Percentiles rank a stretch among this genome's conserved stretches.
phyloP scores from a whole-genome alignment of 805 yeast species.

The Maudiozyma turicensis region DNA sequence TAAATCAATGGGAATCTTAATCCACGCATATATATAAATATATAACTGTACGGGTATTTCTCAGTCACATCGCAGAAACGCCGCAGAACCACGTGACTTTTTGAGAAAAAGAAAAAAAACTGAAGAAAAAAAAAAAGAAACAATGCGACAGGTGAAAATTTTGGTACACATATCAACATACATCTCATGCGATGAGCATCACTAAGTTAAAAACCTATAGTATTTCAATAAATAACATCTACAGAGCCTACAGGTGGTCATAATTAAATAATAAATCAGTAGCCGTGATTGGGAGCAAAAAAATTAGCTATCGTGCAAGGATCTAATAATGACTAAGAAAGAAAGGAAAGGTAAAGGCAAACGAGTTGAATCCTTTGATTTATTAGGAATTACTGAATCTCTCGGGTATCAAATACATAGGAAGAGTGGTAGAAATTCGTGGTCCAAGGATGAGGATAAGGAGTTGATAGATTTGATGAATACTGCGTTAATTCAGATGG shows the following conservation, averaged over 20 bases:
- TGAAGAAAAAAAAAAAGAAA: not conserved
- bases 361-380: conserved; percentile 28
- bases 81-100: too few relatives aligned
- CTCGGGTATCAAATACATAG: conserved; percentile 68
- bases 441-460: conserved; percentile 72
- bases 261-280: not conserved
- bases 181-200: not conserved
- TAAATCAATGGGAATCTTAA: too few relatives aligned
- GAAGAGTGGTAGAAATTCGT: conserved; percentile 50
- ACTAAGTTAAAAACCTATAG: not conserved
- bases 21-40: too few relatives aligned
- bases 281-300: not conserved
- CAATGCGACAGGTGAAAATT: not conserved
- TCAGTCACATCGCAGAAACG: too few relatives aligned
- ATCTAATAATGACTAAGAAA: conserved; percentile 2
- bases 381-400: conserved; percentile 50
- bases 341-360: conserved; percentile 10
- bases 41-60: too few relatives aligned
- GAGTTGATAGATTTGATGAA: conserved; percentile 37
- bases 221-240: not conserved
- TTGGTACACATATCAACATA: not conserved
- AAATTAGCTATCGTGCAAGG: not conserved
- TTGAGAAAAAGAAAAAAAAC: not conserved
- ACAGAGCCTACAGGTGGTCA: not conserved
- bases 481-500: conserved; percentile 26